A percentile compares a stretch with the other conserved stretches of the same genome.
Conservation (phyloP, 2,329 filamentous ascomycete species). For the Penicillium aurantiogriseum region DNA sequence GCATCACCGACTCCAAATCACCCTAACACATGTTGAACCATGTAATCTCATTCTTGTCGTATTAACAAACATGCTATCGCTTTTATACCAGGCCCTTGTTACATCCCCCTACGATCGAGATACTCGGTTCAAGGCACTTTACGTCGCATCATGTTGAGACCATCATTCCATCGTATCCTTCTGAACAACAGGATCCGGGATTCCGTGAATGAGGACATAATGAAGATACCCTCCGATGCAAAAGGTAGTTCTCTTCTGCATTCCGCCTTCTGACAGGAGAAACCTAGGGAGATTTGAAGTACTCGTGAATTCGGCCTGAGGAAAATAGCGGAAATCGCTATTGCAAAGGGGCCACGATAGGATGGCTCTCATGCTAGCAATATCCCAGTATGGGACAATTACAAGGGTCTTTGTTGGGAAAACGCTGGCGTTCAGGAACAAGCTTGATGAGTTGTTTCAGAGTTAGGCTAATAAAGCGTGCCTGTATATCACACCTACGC, state of each 20-base stretch:
- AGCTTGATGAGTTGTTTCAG: not conserved
- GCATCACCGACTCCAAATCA: not conserved
- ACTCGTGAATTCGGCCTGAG: not conserved
- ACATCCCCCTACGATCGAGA: not conserved
- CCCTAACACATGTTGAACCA: not conserved
- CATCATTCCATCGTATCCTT: not conserved
- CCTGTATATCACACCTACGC: not conserved
- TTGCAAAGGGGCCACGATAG: not conserved
- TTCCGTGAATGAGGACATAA: not conserved
- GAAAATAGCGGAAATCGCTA: not conserved
- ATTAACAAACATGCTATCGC: not conserved
- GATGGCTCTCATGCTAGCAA: not conserved
- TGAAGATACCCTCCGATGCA: not conserved
- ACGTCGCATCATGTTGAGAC: not conserved
- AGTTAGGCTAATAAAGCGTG: not conserved
- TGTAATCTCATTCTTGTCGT: not conserved
- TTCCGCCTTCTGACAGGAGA: not conserved
- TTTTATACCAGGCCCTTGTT: not conserved
- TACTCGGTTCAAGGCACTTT: not conserved
- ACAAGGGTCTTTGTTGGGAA: not conserved
- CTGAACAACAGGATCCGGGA: not conserved
- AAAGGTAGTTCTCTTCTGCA: no score
- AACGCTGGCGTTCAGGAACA: not conserved
- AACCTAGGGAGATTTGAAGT: not conserved
- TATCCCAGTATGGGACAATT: not conserved